A percentile compares a stretch with the other conserved stretches of the same genome.
Evolutionary conservation across 2,329 filamentous ascomycete genomes (phyloP).

Genomic region (Claviceps pusilla): DNA sequence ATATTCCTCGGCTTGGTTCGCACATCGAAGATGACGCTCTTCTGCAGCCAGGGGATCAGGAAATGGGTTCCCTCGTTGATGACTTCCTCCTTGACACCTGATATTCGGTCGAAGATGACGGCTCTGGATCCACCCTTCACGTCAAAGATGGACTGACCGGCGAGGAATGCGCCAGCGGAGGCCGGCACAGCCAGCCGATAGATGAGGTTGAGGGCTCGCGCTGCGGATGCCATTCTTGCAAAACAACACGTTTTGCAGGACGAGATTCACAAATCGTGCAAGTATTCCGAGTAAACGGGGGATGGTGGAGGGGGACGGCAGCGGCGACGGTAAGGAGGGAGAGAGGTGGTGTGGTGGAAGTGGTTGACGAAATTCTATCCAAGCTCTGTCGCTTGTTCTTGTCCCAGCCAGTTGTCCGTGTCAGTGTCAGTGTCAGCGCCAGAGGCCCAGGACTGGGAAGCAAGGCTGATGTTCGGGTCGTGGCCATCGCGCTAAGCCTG

Average conservation of each 20-base stretch:
- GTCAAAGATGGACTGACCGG: conserved; percentile 81
- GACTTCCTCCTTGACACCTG: conserved; percentile 84
- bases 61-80: conserved; percentile 96
- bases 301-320: background rate
- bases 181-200: conserved; percentile 61
- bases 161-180: conserved; percentile 50
- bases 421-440: background rate
- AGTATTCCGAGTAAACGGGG: background rate
- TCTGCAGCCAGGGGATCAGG: conserved; percentile 87
- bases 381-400: background rate
- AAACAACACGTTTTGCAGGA: background rate
- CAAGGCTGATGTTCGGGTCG: conserved; percentile 11
- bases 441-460: background rate
- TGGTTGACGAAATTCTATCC: background rate
- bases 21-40: conserved; percentile 89
- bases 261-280: background rate
- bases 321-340: background rate
- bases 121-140: conserved; percentile 88
- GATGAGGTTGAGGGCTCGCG: conserved; percentile 43
- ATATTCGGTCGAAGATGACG: conserved; percentile 91
- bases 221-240: conserved; percentile 33
- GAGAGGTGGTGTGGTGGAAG: background rate
- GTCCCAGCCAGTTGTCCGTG: background rate
- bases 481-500: conserved; percentile 15
- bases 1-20: conserved; percentile 96